phyloP scores from a whole-genome alignment of 2,329 filamentous ascomycete genomes.

The Colletotrichum spaethianum region DNA sequence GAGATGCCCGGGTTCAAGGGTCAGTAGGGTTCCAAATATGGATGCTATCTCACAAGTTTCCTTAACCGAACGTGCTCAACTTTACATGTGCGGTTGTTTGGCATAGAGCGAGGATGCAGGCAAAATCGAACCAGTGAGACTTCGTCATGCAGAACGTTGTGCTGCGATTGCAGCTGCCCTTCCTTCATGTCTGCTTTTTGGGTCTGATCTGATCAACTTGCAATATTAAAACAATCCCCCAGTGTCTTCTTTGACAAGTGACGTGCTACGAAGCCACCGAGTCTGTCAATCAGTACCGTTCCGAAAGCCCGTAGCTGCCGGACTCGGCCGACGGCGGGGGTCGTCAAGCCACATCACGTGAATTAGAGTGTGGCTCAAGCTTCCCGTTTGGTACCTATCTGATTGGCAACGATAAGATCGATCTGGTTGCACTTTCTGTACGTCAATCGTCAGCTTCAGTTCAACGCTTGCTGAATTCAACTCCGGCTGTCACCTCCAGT shows the following conservation, averaged over 20 bases:
- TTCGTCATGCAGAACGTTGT: neutral
- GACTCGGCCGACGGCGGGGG: neutral
- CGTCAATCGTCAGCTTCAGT: neutral
- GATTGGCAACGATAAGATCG: slow-evolving; percentile 4
- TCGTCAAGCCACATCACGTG: slow-evolving; percentile 12
- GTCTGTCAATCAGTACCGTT: neutral
- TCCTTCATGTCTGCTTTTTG: neutral
- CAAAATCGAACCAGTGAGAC: neutral
- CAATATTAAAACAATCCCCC: neutral
- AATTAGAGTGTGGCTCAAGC: neutral
- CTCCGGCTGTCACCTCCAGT: neutral
- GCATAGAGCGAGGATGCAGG: neutral
- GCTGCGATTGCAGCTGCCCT: neutral
- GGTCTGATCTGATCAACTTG: neutral
- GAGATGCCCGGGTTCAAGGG: slow-evolving; percentile 14
- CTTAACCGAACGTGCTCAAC: neutral
- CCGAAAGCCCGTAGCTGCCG: neutral
- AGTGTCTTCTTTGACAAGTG: neutral
- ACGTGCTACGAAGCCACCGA: neutral
- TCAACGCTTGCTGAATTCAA: neutral
- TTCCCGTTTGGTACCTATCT: neutral
- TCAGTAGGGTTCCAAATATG: slow-evolving; percentile 23
- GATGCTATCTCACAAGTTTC: neutral
- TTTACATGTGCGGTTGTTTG: neutral
- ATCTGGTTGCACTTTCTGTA: neutral